phyloP scores from a whole-genome alignment of 2,329 filamentous ascomycete species.

The Neospermospora avenae region DNA sequence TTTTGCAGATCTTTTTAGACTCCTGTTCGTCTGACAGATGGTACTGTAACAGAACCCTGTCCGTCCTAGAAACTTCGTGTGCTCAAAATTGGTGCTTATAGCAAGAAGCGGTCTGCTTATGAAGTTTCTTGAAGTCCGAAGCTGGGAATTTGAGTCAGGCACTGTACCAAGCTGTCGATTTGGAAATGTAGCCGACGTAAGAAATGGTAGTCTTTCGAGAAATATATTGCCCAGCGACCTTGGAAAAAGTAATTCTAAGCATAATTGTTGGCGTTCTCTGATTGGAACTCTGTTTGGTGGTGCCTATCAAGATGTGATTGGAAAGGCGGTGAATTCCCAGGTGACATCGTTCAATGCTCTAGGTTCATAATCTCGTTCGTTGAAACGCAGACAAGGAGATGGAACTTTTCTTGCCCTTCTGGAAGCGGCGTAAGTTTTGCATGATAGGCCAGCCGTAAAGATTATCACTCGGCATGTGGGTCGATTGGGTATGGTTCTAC shows the following conservation, averaged over 20 bases:
- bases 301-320: too few relatives aligned
- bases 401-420: neutral
- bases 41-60: neutral
- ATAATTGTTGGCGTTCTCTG: too few relatives aligned
- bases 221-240: too few relatives aligned
- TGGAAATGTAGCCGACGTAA: too few relatives aligned
- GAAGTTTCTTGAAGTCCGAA: neutral
- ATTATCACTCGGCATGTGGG: neutral
- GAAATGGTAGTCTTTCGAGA: too few relatives aligned
- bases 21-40: neutral
- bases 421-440: neutral
- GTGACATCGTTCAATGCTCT: too few relatives aligned
- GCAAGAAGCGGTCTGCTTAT: neutral
- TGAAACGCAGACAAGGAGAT: too few relatives aligned
- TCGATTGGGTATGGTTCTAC: neutral
- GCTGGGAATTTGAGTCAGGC: neutral
- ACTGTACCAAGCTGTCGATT: neutral
- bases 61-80: neutral
- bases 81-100: neutral
- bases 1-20: neutral
- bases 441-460: neutral
- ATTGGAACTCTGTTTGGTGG: too few relatives aligned
- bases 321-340: too few relatives aligned
- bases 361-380: too few relatives aligned
- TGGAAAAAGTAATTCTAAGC: too few relatives aligned